Evolutionary conservation across 2,329 filamentous ascomycete species (phyloP).

Genomic region (Aspergillus sp.): DNA sequence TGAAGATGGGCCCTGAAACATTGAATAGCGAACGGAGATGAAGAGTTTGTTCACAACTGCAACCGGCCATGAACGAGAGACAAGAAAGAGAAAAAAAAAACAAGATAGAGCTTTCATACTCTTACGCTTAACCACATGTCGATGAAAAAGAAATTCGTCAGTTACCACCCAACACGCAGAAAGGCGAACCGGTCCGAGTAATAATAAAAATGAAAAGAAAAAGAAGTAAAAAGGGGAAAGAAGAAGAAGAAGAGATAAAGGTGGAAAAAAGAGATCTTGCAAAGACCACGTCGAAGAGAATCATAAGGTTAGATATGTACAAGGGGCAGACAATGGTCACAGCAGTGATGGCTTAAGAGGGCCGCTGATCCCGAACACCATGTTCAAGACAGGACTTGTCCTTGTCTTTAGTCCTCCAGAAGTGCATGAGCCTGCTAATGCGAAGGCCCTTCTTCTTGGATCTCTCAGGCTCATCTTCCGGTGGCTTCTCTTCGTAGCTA

Average conservation of each 20-base stretch:
- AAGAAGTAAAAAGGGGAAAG: conserved; percentile 10
- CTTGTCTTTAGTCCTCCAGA: conserved; percentile 53
- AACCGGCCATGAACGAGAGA: conserved; percentile 38
- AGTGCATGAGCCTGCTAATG: conserved; percentile 51
- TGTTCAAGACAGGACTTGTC: conserved; percentile 29
- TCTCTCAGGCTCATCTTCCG: conserved; percentile 40
- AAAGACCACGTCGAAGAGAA: conserved; percentile 24
- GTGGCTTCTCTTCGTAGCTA: conserved; percentile 47
- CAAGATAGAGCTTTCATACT: conserved; percentile 32
- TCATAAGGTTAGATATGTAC: conserved; percentile 22
- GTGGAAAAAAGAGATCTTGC: conserved; percentile 16
- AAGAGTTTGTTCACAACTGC: conserved; percentile 28
- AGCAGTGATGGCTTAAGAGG: conserved; percentile 23
- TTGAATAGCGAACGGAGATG: conserved; percentile 24
- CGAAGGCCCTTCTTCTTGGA: conserved; percentile 48
- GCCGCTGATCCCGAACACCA: conserved; percentile 24
- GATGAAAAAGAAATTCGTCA: conserved; percentile 41
- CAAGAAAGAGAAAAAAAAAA: conserved; percentile 24
- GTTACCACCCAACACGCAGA: conserved; percentile 22
- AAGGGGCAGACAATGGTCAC: conserved; percentile 16
- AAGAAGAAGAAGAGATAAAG: background rate
- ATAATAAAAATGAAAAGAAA: conserved; percentile 10
- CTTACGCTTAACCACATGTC: conserved; percentile 31
- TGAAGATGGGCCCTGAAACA: conserved; percentile 22
- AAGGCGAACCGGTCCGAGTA: conserved; percentile 22